phyloP scores from a whole-genome alignment of 805 yeast genomes.

The Pichia pseudocactophila region DNA sequence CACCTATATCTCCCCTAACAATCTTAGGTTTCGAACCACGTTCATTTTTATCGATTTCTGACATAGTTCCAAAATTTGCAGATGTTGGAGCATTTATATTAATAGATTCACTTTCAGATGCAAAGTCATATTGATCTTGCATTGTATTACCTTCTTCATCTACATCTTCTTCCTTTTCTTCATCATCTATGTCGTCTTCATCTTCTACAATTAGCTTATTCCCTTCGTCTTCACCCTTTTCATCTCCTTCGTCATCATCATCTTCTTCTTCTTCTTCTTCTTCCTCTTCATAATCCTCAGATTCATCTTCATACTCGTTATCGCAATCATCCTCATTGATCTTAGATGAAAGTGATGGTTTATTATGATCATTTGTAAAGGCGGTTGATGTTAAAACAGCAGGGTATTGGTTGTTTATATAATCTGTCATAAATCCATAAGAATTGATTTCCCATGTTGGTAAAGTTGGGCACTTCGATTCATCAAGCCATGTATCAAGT shows the following conservation, averaged over 20 bases:
- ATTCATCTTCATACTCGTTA: slow-evolving; percentile 22
- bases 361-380: not conserved
- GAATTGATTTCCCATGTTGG: slow-evolving; percentile 26
- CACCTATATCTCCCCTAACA: slow-evolving; percentile 43
- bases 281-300: slow-evolving; percentile 9
- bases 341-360: not conserved
- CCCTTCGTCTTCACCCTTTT: too few species aligned
- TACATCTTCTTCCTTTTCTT: slow-evolving; percentile 9
- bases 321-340: slow-evolving; percentile 25
- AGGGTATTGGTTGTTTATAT: slow-evolving; percentile 20
- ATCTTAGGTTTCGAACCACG: not conserved
- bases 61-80: not conserved
- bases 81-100: slow-evolving; percentile 5
- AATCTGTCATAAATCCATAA: slow-evolving; percentile 26
- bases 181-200: slow-evolving; percentile 28
- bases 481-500: slow-evolving; percentile 14
- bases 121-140: slow-evolving; percentile 1
- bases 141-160: slow-evolving; percentile 8
- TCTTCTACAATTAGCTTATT: too few species aligned
- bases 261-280: slow-evolving; percentile 15
- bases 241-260: slow-evolving; percentile 10
- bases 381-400: slow-evolving; percentile 7
- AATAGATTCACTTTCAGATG: slow-evolving; percentile 6
- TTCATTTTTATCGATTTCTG: slow-evolving; percentile 8
- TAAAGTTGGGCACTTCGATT: slow-evolving; percentile 13